Evolutionary conservation across 176 grass and related monocot species (phyloP), one percentile per base, ranked within the genome.

Genomic region (Tuctoria greenei): DNA sequence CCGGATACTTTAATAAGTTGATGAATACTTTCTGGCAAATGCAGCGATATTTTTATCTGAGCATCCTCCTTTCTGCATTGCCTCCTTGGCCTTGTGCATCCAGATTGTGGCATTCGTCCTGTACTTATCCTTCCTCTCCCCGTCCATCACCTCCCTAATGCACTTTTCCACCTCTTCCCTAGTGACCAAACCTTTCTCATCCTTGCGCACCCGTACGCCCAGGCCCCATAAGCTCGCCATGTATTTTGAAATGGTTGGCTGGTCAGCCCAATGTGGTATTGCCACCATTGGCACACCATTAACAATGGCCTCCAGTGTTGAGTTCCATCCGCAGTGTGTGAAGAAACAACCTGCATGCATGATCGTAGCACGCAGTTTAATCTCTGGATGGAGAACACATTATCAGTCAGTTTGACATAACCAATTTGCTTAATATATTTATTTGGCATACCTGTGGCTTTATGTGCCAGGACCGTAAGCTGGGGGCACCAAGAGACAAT

Each of bases 301-400:
- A n/a, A 15, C 67, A 34, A 90, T 78, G 5, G 56, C 75, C 31
- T 89, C 87, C 0, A 74, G 0, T 13, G 73, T 84, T 1, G 84
- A 90, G 66, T 81, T 91, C 81, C 82, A 91, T 26, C 85, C 82
- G 3, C 85, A 88, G n/a, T 87, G 85, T 13, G 81, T 85, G 0
- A 91, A 25, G 39, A 91, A 88, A 46, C 89, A 91, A 0, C 85
- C 81, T 79, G 35, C 4, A 41, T n/a, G 31, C 1, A 20, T 26
- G n/a, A 26, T 0, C 3, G 0, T n/a, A n/a, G n/a, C n/a, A n/a
- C n/a, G n/a, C n/a, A n/a, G 55, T 11, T 58, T 26, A 26, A 24
- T 13, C 4, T 10, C 4, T 26, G 23, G 24, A 14, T 26, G 23
- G 24, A 14, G 17, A 5, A 49, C 18, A 26, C 9, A 6, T 36